Conservation (phyloP, 1,139 yeast genomes). For the Yamadazyma pseudoaaseri region DNA sequence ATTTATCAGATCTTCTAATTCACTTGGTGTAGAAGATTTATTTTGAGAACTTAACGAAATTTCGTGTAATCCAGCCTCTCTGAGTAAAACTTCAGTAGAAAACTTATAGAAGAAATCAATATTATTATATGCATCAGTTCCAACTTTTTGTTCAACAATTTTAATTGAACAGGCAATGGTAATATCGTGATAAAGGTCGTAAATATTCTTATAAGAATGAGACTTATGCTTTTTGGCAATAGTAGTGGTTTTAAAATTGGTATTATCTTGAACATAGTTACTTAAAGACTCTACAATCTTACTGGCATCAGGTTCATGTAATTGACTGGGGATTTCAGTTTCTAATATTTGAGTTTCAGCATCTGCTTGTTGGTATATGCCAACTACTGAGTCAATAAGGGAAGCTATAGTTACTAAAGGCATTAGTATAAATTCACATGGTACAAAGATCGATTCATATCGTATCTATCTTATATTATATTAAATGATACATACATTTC, state of each 20-base stretch:
- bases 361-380: conserved; percentile 27
- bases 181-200: conserved; percentile 69
- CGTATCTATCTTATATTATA: too few species aligned
- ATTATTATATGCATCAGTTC: conserved; percentile 54
- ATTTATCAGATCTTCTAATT: conserved; percentile 29
- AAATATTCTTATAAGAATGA: conserved; percentile 44
- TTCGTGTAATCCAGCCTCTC: conserved; percentile 60
- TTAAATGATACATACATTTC: not conserved
- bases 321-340: conserved; percentile 42
- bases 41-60: conserved; percentile 19
- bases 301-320: conserved; percentile 44
- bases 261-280: conserved; percentile 27
- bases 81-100: conserved; percentile 64
- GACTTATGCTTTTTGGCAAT: conserved; percentile 20
- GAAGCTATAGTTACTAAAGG: conserved; percentile 2
- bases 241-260: conserved; percentile 18
- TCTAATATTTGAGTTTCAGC: conserved; percentile 30
- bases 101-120: conserved; percentile 71
- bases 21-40: conserved; percentile 16
- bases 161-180: conserved; percentile 58
- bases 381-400: conserved; percentile 11
- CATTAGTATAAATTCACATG: too few species aligned
- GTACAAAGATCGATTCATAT: too few species aligned
- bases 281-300: conserved; percentile 43
- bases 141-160: conserved; percentile 50